A percentile compares a stretch with the other conserved stretches of the same genome.
Conservation (phyloP, 192 early-diverging fungal species). For the Entomortierella chlamydospora region DNA sequence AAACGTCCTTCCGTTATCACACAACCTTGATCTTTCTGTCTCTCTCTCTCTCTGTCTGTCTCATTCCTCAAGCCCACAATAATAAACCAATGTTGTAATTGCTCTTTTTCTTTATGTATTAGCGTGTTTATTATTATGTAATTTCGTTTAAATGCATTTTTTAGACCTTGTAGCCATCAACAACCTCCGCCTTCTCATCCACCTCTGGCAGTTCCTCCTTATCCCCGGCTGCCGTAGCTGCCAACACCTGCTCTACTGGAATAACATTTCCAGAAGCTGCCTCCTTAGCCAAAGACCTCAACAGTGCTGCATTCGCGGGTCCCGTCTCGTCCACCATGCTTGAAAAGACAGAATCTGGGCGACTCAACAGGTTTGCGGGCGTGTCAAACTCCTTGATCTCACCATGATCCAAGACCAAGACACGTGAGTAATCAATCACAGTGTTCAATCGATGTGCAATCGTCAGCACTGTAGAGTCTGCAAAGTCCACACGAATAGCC, state of each 20-base stretch:
- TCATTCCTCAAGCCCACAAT: too few species aligned
- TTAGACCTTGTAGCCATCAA: slow-evolving; percentile 24
- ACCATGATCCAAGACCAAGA: slow-evolving; percentile 59
- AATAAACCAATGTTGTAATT: too few species aligned
- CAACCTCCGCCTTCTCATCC: slow-evolving; percentile 6
- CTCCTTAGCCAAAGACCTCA: slow-evolving; percentile 60
- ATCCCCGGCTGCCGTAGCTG: neutral
- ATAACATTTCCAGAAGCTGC: slow-evolving; percentile 37
- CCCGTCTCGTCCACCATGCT: slow-evolving; percentile 79
- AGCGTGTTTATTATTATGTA: neutral
- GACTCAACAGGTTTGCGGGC: slow-evolving; percentile 61
- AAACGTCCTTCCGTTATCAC: too few species aligned
- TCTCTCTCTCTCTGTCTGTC: too few species aligned
- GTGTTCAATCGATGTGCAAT: slow-evolving; percentile 73
- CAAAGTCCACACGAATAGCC: slow-evolving; percentile 66
- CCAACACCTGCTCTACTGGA: slow-evolving; percentile 33
- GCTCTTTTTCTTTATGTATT: neutral
- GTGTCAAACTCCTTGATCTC: slow-evolving; percentile 62
- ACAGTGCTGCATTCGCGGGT: slow-evolving; percentile 65
- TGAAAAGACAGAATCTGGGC: slow-evolving; percentile 60
- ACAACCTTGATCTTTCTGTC: too few species aligned
- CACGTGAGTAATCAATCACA: slow-evolving; percentile 55
- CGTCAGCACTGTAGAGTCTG: slow-evolving; percentile 65
- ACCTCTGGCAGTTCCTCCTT: slow-evolving; percentile 17
- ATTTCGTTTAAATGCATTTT: neutral